phyloP scores from a whole-genome alignment of 352 stramenopile species.

The Phytophthora chlamydospora region DNA sequence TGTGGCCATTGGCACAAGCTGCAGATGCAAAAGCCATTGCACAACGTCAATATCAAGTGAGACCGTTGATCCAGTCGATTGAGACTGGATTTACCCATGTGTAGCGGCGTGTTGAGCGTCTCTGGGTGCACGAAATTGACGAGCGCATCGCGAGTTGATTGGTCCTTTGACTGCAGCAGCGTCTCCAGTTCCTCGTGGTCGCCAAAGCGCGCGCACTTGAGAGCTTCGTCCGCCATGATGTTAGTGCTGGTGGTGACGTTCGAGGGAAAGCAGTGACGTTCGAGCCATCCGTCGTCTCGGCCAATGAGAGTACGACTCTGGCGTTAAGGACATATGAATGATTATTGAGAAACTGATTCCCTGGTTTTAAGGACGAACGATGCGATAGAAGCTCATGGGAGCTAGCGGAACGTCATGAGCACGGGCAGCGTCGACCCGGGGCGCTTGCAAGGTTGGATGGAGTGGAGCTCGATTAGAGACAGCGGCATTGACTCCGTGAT shows the following conservation, averaged over 20 bases:
- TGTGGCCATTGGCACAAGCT: conserved; percentile 85
- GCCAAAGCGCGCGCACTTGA: conserved; percentile 76
- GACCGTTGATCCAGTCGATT: neutral
- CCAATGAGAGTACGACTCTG: conserved; percentile 4
- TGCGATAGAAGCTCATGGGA: no score
- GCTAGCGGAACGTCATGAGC: no score
- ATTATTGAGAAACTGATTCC: conserved; percentile 13
- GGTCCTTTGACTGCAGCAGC: conserved; percentile 38
- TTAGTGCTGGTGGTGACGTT: neutral
- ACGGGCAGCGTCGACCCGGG: no score
- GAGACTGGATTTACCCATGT: conserved; percentile 65
- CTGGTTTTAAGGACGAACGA: conserved; percentile 4
- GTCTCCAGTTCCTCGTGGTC: conserved; percentile 66
- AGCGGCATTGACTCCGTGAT: no score
- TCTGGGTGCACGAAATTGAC: conserved; percentile 82
- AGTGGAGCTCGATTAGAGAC: no score
- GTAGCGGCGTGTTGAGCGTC: conserved; percentile 81
- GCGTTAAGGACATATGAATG: conserved; percentile 10
- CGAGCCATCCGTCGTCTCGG: conserved; percentile 24
- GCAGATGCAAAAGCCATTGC: neutral
- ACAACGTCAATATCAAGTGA: neutral
- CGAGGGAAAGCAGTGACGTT: neutral
- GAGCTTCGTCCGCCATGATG: conserved; percentile 54
- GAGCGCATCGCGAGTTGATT: conserved; percentile 32
- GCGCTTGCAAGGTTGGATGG: no score